Percentiles rank a stretch among this genome's conserved stretches.
Conservation (phyloP, 2,329 filamentous ascomycete species). For the Fusarium kyushuense region DNA sequence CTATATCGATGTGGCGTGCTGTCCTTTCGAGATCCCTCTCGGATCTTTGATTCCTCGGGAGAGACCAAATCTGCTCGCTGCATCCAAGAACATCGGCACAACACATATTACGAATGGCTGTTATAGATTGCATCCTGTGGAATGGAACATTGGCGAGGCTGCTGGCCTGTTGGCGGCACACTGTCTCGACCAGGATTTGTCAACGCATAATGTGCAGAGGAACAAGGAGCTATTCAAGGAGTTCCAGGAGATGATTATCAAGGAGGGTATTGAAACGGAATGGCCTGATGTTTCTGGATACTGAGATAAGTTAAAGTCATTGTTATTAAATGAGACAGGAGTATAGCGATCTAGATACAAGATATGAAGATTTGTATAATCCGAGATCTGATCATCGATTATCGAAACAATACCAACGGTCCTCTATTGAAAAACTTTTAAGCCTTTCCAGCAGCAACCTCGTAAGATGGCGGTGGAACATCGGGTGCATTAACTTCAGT, state of each 20-base stretch:
- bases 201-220: conserved; percentile 42
- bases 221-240: conserved; percentile 14
- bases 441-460: conserved; percentile 7
- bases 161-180: conserved; percentile 44
- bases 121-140: conserved; percentile 47
- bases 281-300: conserved; percentile 38
- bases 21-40: conserved; percentile 47
- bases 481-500: not conserved
- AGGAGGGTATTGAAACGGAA: conserved; percentile 33
- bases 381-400: rapidly evolving
- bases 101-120: conserved; percentile 49
- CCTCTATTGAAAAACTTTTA: not conserved
- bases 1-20: conserved; percentile 49
- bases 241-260: conserved; percentile 19
- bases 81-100: conserved; percentile 48
- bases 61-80: conserved; percentile 42
- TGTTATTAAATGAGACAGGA: not conserved
- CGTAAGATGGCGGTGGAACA: conserved; percentile 14
- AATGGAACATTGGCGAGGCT: conserved; percentile 49
- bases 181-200: conserved; percentile 36
- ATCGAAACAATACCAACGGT: not conserved
- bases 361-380: rapidly evolving
- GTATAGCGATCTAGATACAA: not conserved
- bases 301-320: not conserved
- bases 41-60: conserved; percentile 42